Conservation (phyloP, 2,329 filamentous ascomycete genomes). For the Annulohypoxylon truncatum region DNA sequence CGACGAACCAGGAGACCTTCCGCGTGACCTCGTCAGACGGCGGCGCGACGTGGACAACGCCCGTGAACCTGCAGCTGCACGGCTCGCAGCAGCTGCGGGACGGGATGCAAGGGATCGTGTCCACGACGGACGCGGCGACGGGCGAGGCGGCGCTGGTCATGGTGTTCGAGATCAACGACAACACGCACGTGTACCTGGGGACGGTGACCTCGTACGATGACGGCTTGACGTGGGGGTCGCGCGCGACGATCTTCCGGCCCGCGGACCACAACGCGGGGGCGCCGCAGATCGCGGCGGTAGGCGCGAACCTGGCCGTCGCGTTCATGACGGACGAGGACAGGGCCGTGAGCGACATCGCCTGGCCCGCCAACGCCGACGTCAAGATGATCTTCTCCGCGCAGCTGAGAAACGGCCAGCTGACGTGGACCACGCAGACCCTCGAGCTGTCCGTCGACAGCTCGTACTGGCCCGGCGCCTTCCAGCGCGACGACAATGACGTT, state of each 20-base stretch:
- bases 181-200: constrained; percentile 50
- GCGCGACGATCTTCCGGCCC: constrained; percentile 51
- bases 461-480: constrained; percentile 35
- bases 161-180: constrained; percentile 53
- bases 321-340: constrained; percentile 56
- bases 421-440: constrained; percentile 34
- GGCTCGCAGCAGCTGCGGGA: constrained; percentile 49
- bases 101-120: constrained; percentile 54
- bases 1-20: constrained; percentile 58
- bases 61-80: constrained; percentile 49
- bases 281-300: constrained; percentile 52
- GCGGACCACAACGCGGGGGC: constrained; percentile 51
- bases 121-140: constrained; percentile 45
- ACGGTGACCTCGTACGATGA: constrained; percentile 54
- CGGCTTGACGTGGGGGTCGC: constrained; percentile 50
- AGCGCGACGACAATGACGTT: constrained; percentile 14
- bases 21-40: constrained; percentile 52
- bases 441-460: constrained; percentile 25
- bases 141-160: constrained; percentile 52
- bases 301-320: constrained; percentile 50
- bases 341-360: constrained; percentile 15
- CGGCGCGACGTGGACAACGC: constrained; percentile 52
- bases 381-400: constrained; percentile 40
- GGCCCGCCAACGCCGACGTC: constrained; percentile 56
- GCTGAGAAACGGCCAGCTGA: constrained; percentile 31